A percentile compares a stretch with the other conserved stretches of the same genome.
Conservation (phyloP, 2,329 filamentous ascomycete genomes). For the Anisogramma anomala region DNA sequence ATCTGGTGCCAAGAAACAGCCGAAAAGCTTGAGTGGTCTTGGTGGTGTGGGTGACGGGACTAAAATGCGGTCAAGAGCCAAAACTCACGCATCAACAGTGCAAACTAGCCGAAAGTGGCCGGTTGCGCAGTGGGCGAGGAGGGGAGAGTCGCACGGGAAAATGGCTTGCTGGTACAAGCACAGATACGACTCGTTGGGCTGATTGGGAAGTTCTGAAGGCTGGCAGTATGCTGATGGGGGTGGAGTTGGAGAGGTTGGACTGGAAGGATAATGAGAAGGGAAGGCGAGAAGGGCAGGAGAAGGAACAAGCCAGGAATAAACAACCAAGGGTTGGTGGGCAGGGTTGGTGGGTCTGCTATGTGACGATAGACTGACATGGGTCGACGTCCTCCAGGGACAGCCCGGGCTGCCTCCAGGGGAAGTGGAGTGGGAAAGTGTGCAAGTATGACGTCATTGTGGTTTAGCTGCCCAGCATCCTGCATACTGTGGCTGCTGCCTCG, state of each 20-base stretch:
- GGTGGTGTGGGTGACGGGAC: neutral
- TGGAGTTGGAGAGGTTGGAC: neutral
- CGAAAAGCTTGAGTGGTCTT: slow-evolving; percentile 5
- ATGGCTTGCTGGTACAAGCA: neutral
- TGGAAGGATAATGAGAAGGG: neutral
- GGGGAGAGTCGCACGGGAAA: neutral
- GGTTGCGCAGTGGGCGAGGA: neutral
- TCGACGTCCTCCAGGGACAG: no score
- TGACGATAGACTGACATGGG: no score
- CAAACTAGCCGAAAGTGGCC: slow-evolving; percentile 6
- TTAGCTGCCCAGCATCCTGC: no score
- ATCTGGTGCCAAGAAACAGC: neutral
- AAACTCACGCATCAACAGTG: slow-evolving; percentile 15
- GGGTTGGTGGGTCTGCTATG: no score
- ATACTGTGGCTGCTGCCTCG: neutral
- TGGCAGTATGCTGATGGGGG: neutral
- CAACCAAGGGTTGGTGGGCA: no score
- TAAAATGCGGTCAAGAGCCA: no score
- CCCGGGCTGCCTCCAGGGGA: no score
- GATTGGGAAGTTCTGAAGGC: neutral
- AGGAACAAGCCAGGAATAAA: no score
- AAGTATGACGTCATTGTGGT: no score
- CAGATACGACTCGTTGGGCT: neutral
- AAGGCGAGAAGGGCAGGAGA: neutral
- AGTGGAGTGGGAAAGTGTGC: no score